A percentile compares a stretch with the other conserved stretches of the same genome.
Evolutionary conservation across 1,284 basidiomycete genomes (phyloP).

Genomic region (Xerocomus amazonicus): DNA sequence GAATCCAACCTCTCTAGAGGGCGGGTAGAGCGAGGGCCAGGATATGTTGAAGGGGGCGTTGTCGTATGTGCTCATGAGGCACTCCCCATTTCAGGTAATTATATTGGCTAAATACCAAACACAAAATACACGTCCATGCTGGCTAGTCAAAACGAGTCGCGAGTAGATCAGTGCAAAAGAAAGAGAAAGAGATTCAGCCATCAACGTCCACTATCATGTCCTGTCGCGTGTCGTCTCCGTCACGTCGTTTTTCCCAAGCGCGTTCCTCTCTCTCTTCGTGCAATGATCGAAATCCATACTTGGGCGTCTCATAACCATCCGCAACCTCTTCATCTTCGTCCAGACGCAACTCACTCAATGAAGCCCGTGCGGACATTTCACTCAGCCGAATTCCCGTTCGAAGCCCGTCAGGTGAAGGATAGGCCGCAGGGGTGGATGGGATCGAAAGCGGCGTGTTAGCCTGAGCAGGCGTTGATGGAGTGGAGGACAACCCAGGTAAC

Average conservation of each 20-base stretch:
- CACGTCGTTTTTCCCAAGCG: slow-evolving; percentile 9
- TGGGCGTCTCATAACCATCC: slow-evolving; percentile 28
- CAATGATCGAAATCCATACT: slow-evolving; percentile 8
- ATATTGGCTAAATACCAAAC: slow-evolving; percentile 1
- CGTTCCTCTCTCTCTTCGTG: slow-evolving; percentile 5
- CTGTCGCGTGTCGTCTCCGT: slow-evolving; percentile 3
- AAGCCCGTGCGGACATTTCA: slow-evolving; percentile 29
- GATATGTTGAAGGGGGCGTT: slow-evolving; percentile 22
- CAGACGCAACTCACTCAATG: slow-evolving; percentile 29
- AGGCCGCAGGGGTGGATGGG: slow-evolving; percentile 27
- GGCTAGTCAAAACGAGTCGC: not conserved
- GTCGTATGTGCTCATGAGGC: slow-evolving; percentile 8
- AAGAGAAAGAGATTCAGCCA: slow-evolving; percentile 5
- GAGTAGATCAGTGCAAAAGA: not conserved
- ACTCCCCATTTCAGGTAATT: slow-evolving; percentile 2
- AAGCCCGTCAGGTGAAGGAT: slow-evolving; percentile 27
- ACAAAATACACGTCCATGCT: slow-evolving; percentile 3
- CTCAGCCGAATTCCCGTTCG: slow-evolving; percentile 24
- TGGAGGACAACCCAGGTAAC: slow-evolving; percentile 29
- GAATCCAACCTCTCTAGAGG: slow-evolving; percentile 47
- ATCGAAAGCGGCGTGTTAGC: slow-evolving; percentile 24
- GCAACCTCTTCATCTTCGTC: slow-evolving; percentile 18
- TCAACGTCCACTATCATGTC: slow-evolving; percentile 21
- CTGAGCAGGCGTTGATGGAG: slow-evolving; percentile 32
- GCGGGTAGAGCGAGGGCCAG: slow-evolving; percentile 59